phyloP scores from a whole-genome alignment of 306 rosid species.

The Lathyrus aphaca region DNA sequence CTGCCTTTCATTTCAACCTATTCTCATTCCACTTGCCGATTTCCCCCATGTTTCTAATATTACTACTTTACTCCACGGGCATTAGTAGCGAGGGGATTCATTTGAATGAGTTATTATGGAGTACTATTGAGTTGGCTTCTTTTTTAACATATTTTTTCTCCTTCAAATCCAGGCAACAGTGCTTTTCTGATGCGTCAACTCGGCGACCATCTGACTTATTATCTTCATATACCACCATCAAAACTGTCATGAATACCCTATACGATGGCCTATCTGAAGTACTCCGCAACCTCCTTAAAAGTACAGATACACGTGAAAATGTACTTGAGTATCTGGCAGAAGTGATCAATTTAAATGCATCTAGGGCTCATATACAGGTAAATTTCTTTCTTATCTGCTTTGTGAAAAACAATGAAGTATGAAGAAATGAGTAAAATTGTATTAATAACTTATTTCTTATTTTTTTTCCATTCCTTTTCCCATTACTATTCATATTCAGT shows the following conservation, averaged over 20 bases:
- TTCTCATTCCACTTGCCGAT: neutral
- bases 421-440: conserved; percentile 17
- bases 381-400: conserved; percentile 22
- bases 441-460: neutral
- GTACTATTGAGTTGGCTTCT: conserved; percentile 17
- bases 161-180: conserved; percentile 73
- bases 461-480: neutral
- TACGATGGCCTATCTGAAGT: conserved; percentile 83
- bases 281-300: conserved; percentile 77
- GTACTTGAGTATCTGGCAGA: conserved; percentile 92
- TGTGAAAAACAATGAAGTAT: neutral
- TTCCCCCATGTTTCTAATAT: conserved; percentile 18
- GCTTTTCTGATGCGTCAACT: conserved; percentile 89
- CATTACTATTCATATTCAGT: conserved; percentile 15
- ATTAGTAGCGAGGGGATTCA: conserved; percentile 13
- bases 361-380: conserved; percentile 98
- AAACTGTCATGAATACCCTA: conserved; percentile 76
- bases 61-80: conserved; percentile 1
- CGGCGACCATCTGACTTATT: conserved; percentile 79
- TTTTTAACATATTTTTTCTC: conserved; percentile 11
- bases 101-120: conserved; percentile 23
- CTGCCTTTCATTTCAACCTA: conserved; percentile 12
- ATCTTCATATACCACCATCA: conserved; percentile 83
- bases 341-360: conserved; percentile 90
- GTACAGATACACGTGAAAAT: conserved; percentile 78